These are phyloP conservation scores for Fusarium siculi DNA, from an alignment of 2,329 filamentous ascomycete species.

Conservation along the genomic window DNA sequence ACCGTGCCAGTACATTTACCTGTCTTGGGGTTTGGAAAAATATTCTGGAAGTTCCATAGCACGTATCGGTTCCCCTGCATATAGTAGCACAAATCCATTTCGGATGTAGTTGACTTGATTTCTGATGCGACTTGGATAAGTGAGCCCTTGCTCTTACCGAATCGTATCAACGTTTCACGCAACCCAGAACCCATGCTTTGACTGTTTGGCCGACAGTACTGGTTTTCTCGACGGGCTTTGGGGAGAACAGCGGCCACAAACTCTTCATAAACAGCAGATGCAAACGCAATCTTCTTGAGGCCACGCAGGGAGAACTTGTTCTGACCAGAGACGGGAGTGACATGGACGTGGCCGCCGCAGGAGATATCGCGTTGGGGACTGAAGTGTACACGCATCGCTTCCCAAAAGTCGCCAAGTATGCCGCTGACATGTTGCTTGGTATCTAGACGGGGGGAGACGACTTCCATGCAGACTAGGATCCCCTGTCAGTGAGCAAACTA, in stretches of 20 bases:
- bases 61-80: slow-evolving; percentile 55
- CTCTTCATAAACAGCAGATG: slow-evolving; percentile 49
- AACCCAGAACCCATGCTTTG: slow-evolving; percentile 48
- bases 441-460: slow-evolving; percentile 53
- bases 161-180: slow-evolving; percentile 39
- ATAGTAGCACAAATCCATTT: slow-evolving; percentile 50
- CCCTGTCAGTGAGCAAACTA: slow-evolving; percentile 18
- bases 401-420: slow-evolving; percentile 54
- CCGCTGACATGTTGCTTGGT: slow-evolving; percentile 47
- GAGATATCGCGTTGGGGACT: slow-evolving; percentile 49
- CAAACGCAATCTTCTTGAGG: slow-evolving; percentile 53
- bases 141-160: slow-evolving; percentile 42
- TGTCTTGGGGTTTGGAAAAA: slow-evolving; percentile 51
- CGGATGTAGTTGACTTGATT: slow-evolving; percentile 41
- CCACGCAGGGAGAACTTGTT: slow-evolving; percentile 51
- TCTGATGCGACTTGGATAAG: slow-evolving; percentile 47
- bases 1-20: slow-evolving; percentile 52
- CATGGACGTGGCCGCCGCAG: slow-evolving; percentile 55
- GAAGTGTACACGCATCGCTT: slow-evolving; percentile 55
- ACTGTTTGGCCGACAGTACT: slow-evolving; percentile 50
- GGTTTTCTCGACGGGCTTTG: slow-evolving; percentile 48
- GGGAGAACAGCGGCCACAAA: slow-evolving; percentile 49
- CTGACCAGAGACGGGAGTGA: slow-evolving; percentile 49
- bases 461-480: slow-evolving; percentile 53
- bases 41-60: slow-evolving; percentile 55